These are phyloP conservation scores for Floccularia luteovirens DNA, from an alignment of 768 basidiomycete genomes.

Conservation along the genomic window DNA sequence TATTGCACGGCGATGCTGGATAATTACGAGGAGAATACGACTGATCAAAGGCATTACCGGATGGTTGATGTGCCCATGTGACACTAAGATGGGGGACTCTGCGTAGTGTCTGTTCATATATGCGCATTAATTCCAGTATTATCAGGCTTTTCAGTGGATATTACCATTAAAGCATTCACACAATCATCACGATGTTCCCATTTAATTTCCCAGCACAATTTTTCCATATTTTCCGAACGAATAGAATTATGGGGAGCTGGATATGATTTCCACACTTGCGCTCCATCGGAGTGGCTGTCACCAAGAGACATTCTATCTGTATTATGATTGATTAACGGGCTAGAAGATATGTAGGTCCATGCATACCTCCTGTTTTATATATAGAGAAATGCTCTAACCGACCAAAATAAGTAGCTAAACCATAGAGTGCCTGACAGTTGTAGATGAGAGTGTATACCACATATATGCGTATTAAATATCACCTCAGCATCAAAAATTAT, in stretches of 20 bases:
- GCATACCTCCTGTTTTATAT: slow-evolving; percentile 12
- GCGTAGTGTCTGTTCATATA: slow-evolving; percentile 51
- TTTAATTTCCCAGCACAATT: slow-evolving; percentile 67
- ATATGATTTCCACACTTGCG: slow-evolving; percentile 9
- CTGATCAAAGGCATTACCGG: slow-evolving; percentile 11
- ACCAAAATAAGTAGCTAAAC: slow-evolving; percentile 55
- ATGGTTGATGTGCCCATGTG: slow-evolving; percentile 72
- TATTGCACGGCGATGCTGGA: not conserved
- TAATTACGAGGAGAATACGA: not conserved
- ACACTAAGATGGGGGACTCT: slow-evolving; percentile 64
- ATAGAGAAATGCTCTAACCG: slow-evolving; percentile 47
- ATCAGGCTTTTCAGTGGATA: slow-evolving; percentile 7
- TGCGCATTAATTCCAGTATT: not conserved
- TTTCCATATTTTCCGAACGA: slow-evolving; percentile 49
- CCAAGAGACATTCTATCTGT: not conserved
- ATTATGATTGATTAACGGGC: not conserved
- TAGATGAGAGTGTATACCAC: not conserved
- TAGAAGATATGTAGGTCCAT: slow-evolving; percentile 1
- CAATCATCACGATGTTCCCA: slow-evolving; percentile 75
- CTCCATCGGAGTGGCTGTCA: not conserved
- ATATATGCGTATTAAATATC: slow-evolving; percentile 8
- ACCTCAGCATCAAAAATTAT: slow-evolving; percentile 57
- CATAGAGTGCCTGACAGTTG: slow-evolving; percentile 36
- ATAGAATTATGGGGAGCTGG: slow-evolving; percentile 52
- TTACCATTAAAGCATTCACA: slow-evolving; percentile 63